phyloP scores from a whole-genome alignment of 2,329 filamentous ascomycete species.

The Whalleya microplaca region DNA sequence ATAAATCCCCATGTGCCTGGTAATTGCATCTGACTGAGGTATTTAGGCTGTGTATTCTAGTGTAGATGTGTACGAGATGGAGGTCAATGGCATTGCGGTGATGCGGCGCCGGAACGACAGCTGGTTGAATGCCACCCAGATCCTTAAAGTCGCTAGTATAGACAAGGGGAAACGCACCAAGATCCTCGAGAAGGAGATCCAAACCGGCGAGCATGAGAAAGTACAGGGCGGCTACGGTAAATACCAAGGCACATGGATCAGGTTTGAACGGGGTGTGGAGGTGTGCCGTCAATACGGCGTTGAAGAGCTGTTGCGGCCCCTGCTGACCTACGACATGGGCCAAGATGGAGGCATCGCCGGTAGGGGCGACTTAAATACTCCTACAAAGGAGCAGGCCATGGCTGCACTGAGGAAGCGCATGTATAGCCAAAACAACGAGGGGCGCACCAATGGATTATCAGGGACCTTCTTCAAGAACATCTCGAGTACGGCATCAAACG shows the following conservation, averaged over 20 bases:
- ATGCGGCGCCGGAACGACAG: constrained; percentile 96
- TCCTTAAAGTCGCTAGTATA: constrained; percentile 94
- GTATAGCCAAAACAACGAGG: constrained; percentile 77
- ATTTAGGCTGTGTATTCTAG: constrained; percentile 84
- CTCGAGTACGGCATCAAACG: constrained; percentile 87
- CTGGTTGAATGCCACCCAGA: constrained; percentile 98
- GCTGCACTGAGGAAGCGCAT: constrained; percentile 90
- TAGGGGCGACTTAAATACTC: constrained; percentile 82
- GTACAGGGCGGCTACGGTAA: constrained; percentile 98
- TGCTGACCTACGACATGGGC: constrained; percentile 80
- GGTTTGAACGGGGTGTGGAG: constrained; percentile 87
- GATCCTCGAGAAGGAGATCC: constrained; percentile 96
- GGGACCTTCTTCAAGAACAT: constrained; percentile 98
- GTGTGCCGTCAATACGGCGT: constrained; percentile 84
- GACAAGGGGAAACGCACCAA: constrained; percentile 98
- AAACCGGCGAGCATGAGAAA: constrained; percentile 96
- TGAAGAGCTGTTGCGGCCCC: constrained; percentile 73
- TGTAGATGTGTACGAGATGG: constrained; percentile 98
- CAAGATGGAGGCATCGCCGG: constrained; percentile 74
- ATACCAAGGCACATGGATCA: constrained; percentile 99
- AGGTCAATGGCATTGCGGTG: constrained; percentile 88
- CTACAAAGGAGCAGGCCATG: constrained; percentile 98
- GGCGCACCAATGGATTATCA: constrained; percentile 66
- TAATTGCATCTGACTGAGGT: constrained; percentile 8
- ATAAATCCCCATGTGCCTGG: neutral